These are phyloP conservation scores for Lagerstroemia speciosa DNA, from an alignment of 345 rosid genomes.

Conservation along the genomic window DNA sequence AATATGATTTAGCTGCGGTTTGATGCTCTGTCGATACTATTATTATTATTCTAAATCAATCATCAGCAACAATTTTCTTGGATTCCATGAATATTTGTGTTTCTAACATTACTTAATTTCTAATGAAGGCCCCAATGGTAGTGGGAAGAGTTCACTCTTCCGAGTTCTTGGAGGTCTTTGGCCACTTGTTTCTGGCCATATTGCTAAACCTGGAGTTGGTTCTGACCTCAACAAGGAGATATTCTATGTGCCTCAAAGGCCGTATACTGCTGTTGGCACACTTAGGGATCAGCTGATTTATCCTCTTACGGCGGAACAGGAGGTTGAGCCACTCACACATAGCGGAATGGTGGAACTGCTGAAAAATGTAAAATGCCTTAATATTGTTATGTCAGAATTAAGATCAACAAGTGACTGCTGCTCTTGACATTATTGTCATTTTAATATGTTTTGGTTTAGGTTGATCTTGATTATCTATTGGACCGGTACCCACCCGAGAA, in stretches of 20 bases:
- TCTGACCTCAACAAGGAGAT: constrained; percentile 98
- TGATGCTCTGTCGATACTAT: not conserved
- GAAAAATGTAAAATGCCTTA: constrained; percentile 56
- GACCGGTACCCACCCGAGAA: constrained; percentile 82
- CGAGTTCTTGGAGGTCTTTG: constrained; percentile 98
- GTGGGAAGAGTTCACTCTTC: constrained; percentile 99
- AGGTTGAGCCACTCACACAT: constrained; percentile 56
- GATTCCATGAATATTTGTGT: not conserved
- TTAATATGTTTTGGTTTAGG: constrained; percentile 35
- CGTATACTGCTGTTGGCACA: constrained; percentile 97
- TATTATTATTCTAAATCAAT: not conserved
- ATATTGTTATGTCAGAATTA: not conserved
- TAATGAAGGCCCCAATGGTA: constrained; percentile 90
- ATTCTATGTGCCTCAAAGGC: constrained; percentile 95
- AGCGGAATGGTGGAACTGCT: constrained; percentile 81
- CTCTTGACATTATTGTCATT: constrained; percentile 10
- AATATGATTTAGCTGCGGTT: not conserved
- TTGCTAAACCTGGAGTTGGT: constrained; percentile 96
- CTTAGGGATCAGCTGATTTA: constrained; percentile 94
- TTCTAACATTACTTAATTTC: constrained; percentile 3
- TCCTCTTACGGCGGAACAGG: constrained; percentile 80
- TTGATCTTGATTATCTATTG: constrained; percentile 84
- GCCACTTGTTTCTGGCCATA: constrained; percentile 91
- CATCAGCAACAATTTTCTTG: not conserved
- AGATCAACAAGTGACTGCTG: not conserved